Base-by-base conservation (phyloP, 1,284 basidiomycete species). In the Irpex sp. region DNA sequence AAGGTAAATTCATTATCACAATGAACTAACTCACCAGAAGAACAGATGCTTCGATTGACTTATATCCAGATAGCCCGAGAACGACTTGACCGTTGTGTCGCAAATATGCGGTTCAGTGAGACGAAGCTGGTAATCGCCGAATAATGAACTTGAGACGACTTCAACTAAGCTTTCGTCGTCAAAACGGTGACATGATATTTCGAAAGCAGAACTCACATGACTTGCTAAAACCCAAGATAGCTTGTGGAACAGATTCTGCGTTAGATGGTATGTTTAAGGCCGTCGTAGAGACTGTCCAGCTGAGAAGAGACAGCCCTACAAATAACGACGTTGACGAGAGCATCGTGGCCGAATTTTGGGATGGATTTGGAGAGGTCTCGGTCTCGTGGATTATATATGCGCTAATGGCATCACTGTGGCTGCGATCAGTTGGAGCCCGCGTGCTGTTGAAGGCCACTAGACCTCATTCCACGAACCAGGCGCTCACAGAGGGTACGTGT, bases 21-120 rank as follows among this genome's bases (percentile, higher is more conserved):
- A 8, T 13, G 40, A 44, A 44, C 26, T 9, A 44, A 63, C 72
- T 54, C 36, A 69, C 76, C 78, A 80, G 75, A 81, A 83, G 77
- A 82, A 83, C 40, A 84, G 78, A 67, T 84, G 82, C 68, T 81
- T 82, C 63, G 81, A 79, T 51, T 82, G 79, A 3, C 77, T 78
- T 64, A 87, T 81, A 70, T 88, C 86, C 61, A 88, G 77, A 74
- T 88, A 88, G 0, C 83, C 82, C n/a, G 82, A 83, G 69, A 83
- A 79, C 69, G 83, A 81, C 68, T 84, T 79, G 63, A 85, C 82
- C 21, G 76, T 73, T 4, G 81, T 72, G 67, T 87, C 85, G 72
- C 85, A 87, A 54, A 86, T 67, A 54, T 74, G 74, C 11, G 81
- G 79, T 66, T 70, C 65, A 37, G 76, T 78, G 60, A 85, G 72